Conservation (phyloP, 495 filamentous ascomycete genomes). For the Penicillium herquei region DNA sequence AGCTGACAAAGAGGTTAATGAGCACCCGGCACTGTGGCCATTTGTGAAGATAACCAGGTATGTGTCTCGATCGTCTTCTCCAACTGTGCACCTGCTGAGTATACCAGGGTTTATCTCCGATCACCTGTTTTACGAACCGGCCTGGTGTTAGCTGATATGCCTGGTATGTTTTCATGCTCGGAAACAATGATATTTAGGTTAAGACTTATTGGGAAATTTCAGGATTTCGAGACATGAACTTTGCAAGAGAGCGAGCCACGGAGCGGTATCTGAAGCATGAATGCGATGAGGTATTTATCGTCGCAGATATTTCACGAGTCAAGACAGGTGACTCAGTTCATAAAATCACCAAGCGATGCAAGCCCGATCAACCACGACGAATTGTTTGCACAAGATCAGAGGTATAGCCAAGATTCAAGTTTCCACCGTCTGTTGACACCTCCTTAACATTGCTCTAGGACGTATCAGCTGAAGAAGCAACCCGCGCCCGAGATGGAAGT, state of each 20-base stretch:
- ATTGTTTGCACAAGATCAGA: slow-evolving; percentile 2
- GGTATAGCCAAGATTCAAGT: no score
- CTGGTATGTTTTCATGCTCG: slow-evolving; percentile 20
- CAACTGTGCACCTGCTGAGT: no score
- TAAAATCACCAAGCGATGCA: not conserved
- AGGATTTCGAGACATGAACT: slow-evolving; percentile 33
- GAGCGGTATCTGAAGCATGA: slow-evolving; percentile 25
- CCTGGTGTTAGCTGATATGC: slow-evolving; percentile 32
- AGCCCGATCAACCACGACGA: not conserved
- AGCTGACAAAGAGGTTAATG: slow-evolving; percentile 2
- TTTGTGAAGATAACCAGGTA: slow-evolving; percentile 36
- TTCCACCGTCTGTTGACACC: no score
- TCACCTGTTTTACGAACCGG: slow-evolving; percentile 28
- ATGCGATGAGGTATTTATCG: slow-evolving; percentile 30
- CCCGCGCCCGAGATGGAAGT: not conserved
- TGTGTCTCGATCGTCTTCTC: not conserved
- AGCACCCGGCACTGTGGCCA: slow-evolving; percentile 26
- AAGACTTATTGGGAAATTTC: not conserved
- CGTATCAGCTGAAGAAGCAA: not conserved
- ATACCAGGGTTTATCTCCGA: slow-evolving; percentile 30
- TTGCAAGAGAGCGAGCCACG: slow-evolving; percentile 22
- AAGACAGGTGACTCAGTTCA: slow-evolving; percentile 10
- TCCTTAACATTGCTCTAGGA: not conserved
- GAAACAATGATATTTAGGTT: not conserved
- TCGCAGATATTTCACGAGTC: slow-evolving; percentile 24